Conservation (phyloP, 805 yeast species). For the Candida tibetensis region DNA sequence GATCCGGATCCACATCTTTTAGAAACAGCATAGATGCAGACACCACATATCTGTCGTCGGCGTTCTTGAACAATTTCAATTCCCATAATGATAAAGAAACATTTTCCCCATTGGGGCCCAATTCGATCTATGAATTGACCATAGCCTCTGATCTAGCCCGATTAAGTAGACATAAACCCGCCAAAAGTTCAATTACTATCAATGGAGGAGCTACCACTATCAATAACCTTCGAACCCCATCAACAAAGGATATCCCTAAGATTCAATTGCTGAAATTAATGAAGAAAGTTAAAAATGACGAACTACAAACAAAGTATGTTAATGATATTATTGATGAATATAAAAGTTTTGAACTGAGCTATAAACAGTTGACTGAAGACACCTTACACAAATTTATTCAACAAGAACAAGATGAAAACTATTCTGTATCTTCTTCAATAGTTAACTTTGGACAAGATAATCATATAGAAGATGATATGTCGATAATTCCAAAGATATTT, state of each 20-base stretch:
- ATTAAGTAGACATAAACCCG: constrained; percentile 30
- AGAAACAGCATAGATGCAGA: constrained; percentile 34
- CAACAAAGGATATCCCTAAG: constrained; percentile 80
- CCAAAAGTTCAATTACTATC: constrained; percentile 32
- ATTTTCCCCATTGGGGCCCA: constrained; percentile 62
- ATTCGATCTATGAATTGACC: constrained; percentile 75
- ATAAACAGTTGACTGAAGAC: constrained; percentile 37
- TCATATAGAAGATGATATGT: constrained; percentile 7
- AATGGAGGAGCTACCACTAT: constrained; percentile 45
- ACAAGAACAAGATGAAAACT: constrained; percentile 11
- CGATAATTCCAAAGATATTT: constrained; percentile 63
- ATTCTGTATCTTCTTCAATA: constrained; percentile 9
- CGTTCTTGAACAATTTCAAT: constrained; percentile 20
- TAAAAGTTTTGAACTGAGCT: constrained; percentile 36
- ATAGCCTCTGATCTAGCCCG: constrained; percentile 54
- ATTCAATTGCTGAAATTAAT: constrained; percentile 49
- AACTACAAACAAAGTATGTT: constrained; percentile 19
- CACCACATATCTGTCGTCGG: constrained; percentile 27
- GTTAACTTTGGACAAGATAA: constrained; percentile 5
- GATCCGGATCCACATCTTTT: constrained; percentile 16
- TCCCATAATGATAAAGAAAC: constrained; percentile 19
- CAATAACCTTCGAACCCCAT: constrained; percentile 58
- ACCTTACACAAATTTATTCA: constrained; percentile 27
- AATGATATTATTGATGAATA: constrained; percentile 24
- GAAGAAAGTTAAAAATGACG: constrained; percentile 21